These are phyloP conservation scores for Saccharomycopsis synnaedendra DNA, from an alignment of 805 yeast species.

Conservation along the genomic window DNA sequence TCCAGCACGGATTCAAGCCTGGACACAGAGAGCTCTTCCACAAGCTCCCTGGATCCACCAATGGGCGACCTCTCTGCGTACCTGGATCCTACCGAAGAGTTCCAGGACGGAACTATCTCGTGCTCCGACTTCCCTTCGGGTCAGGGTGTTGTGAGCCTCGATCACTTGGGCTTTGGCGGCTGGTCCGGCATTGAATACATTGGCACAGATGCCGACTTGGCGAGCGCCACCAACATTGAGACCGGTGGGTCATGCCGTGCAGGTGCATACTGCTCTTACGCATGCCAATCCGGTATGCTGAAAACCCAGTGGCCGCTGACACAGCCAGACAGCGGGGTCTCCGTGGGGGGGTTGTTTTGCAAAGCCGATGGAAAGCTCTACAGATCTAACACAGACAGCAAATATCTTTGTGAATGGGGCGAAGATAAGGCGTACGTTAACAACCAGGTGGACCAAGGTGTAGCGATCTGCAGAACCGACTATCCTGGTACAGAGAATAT, in stretches of 20 bases:
- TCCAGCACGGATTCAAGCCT: constrained; percentile 16
- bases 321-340: constrained; percentile 59
- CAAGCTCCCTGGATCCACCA: not conserved
- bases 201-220: constrained; percentile 41
- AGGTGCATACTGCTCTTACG: constrained; percentile 67
- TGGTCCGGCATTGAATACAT: constrained; percentile 32
- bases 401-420: constrained; percentile 60
- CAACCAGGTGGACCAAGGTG: constrained; percentile 36
- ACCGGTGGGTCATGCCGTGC: constrained; percentile 48
- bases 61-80: constrained; percentile 43
- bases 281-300: constrained; percentile 72
- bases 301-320: constrained; percentile 68
- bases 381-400: constrained; percentile 40
- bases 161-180: constrained; percentile 43
- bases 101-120: constrained; percentile 58
- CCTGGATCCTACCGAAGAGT: constrained; percentile 37
- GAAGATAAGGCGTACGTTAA: constrained; percentile 40
- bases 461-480: constrained; percentile 68
- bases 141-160: constrained; percentile 54
- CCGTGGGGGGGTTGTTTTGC: constrained; percentile 65
- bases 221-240: constrained; percentile 37
- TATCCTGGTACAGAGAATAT: constrained; percentile 77
- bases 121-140: constrained; percentile 70
- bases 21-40: not conserved
- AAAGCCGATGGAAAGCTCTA: constrained; percentile 46